Base-by-base conservation (phyloP, 805 yeast genomes). In the Alloascoidea africana region DNA sequence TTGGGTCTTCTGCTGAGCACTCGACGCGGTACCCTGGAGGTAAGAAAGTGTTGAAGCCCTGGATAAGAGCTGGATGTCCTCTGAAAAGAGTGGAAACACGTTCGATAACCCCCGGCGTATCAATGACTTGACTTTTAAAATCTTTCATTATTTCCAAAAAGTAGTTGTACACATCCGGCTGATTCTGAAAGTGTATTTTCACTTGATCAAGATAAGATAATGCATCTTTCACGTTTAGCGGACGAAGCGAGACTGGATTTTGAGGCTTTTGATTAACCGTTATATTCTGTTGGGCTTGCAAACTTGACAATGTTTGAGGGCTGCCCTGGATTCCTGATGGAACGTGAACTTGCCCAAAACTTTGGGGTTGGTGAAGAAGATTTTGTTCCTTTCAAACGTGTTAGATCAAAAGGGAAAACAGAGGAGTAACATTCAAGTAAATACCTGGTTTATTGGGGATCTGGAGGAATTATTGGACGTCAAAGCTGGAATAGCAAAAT, bases 61-160 rank as follows among this genome's bases (percentile, higher is more conserved):
- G 97, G 44, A 91, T 89, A 51, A 91, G 67, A 39, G 56, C 74
- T 1, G 95, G 95, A 56, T 86, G 95, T 11, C 96, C 97, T 44
- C 87, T 73, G 56, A 91, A 91, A 39, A 91, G 62, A 1, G 81
- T 70, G 0, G 96, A 84, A 1, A 91, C 98, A 41, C 98, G 68
- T 55, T 89, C 96, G 53, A 91, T 91, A 18, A 91, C 99, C 27
- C 97, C 99, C 0, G 97, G 98, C 0, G 99, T 91, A 56, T 91
- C 97, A 49, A 91, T 87, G 43, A 76, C 51, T 52, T 89, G 96
- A 38, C 93, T 79, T 63, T 93, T 93, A 64, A 91, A 93, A 54
- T 93, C 99, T 63, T 93, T 93, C 99, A 91, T 91, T 45, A 91
- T 89, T 54, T 91, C 99, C 52, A 91, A 67, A 52, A 93, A 91